phyloP scores from a whole-genome alignment of 2,329 filamentous ascomycete genomes.

The Aspergillus aculeatinus region DNA sequence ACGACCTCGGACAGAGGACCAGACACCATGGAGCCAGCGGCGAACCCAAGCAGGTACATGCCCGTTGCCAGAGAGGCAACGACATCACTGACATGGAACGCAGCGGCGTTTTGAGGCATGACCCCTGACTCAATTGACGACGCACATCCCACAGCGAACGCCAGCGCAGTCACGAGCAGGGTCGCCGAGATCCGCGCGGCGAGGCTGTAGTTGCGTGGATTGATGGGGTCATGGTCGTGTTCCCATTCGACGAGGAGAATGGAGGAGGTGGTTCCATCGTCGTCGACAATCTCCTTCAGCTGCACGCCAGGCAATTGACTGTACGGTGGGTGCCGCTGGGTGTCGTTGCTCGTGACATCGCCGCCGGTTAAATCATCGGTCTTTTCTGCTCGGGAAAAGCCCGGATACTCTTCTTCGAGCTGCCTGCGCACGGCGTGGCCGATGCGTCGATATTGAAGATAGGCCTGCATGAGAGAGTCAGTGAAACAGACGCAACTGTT shows the following conservation, averaged over 20 bases:
- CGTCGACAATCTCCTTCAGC: constrained; percentile 6
- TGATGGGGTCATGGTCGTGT: constrained; percentile 36
- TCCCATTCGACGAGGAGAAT: constrained; percentile 46
- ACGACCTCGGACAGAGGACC: constrained; percentile 52
- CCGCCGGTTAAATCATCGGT: neutral
- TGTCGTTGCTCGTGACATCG: neutral
- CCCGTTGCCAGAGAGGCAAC: constrained; percentile 52
- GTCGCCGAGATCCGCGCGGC: constrained; percentile 40
- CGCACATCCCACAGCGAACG: constrained; percentile 52
- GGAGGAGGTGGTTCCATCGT: constrained; percentile 1
- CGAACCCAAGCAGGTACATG: constrained; percentile 48
- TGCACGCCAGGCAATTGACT: constrained; percentile 1
- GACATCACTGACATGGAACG: constrained; percentile 52
- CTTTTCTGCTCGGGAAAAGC: constrained; percentile 5
- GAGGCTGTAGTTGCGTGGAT: constrained; percentile 42
- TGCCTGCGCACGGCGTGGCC: constrained; percentile 20
- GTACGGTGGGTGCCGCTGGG: neutral
- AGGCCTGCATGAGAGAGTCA: constrained; percentile 23
- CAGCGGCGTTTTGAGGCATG: constrained; percentile 45
- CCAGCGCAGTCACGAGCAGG: constrained; percentile 48
- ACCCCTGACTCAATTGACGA: constrained; percentile 55
- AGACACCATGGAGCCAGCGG: constrained; percentile 48
- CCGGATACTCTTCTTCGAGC: constrained; percentile 11
- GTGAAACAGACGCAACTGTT: neutral
- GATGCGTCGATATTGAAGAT: constrained; percentile 25